A percentile compares a stretch with the other conserved stretches of the same genome.
Conservation (phyloP, 78 protist species). For the Guillardia theta region DNA sequence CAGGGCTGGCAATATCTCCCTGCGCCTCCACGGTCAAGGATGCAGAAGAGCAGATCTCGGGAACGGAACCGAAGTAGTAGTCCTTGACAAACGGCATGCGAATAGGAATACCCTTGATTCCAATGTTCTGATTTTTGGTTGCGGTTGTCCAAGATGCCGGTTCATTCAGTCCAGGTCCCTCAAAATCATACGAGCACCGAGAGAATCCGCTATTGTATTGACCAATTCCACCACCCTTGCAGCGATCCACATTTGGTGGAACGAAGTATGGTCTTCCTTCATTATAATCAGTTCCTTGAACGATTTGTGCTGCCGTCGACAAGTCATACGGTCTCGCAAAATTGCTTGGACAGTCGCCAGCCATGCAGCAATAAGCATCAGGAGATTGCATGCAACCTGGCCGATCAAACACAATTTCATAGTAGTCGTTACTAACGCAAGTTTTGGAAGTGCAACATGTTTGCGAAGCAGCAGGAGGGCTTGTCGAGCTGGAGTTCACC, state of each 20-base stretch:
- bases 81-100: background rate
- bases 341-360: background rate
- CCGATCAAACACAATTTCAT: background rate
- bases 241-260: background rate
- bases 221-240: background rate
- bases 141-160: background rate
- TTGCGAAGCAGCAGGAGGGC: background rate
- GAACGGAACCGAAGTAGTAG: background rate
- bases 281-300: background rate
- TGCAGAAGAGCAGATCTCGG: background rate
- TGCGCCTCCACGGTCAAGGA: constrained; percentile 4
- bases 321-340: background rate
- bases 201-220: background rate
- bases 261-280: background rate
- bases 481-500: background rate
- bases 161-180: background rate
- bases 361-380: background rate
- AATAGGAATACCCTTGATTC: background rate
- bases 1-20: background rate
- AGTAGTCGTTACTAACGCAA: background rate
- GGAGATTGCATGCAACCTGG: background rate
- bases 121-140: constrained; percentile 3
- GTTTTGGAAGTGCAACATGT: background rate
- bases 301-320: background rate
- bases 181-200: background rate